A percentile compares a stretch with the other conserved stretches of the same genome.
Evolutionary conservation across 768 basidiomycete species (phyloP).

Genomic region (Leccinum aurantiacum): DNA sequence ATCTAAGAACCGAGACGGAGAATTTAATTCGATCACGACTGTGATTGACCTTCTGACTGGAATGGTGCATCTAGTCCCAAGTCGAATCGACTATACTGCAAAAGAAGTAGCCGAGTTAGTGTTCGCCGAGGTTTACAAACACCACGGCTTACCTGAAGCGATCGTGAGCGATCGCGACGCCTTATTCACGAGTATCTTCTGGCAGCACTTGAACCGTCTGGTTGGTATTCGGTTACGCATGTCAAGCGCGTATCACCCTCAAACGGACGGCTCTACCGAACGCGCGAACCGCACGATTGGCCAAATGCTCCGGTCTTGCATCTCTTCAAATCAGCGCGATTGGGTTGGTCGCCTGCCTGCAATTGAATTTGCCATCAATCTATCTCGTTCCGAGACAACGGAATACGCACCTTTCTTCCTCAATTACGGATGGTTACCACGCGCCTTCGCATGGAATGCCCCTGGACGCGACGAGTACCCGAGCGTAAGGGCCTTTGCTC

Average conservation of each 20-base stretch:
- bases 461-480: conserved; percentile 12
- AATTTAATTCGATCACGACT: not conserved
- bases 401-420: conserved; percentile 24
- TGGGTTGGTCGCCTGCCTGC: not conserved
- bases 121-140: not conserved
- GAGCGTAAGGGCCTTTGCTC: conserved; percentile 31
- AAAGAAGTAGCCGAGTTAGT: not conserved
- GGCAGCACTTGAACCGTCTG: not conserved
- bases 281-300: conserved; percentile 13
- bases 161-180: not conserved
- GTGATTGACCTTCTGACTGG: conserved; percentile 2
- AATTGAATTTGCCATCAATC: conserved; percentile 28
- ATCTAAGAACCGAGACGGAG: not conserved
- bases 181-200: not conserved
- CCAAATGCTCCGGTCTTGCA: conserved; percentile 10
- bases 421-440: conserved; percentile 10
- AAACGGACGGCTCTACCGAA: conserved; percentile 36
- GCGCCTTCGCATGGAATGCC: not conserved
- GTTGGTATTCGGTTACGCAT: conserved; percentile 9
- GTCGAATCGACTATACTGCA: not conserved
- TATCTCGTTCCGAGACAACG: conserved; percentile 11
- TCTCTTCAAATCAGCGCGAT: conserved; percentile 10
- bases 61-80: not conserved
- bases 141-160: not conserved
- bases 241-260: conserved; percentile 32